Percentiles rank a stretch among this genome's conserved stretches.
Evolutionary conservation across 2,329 filamentous ascomycete species (phyloP).

Genomic region (Dryadomyces quercus-mongolicae): DNA sequence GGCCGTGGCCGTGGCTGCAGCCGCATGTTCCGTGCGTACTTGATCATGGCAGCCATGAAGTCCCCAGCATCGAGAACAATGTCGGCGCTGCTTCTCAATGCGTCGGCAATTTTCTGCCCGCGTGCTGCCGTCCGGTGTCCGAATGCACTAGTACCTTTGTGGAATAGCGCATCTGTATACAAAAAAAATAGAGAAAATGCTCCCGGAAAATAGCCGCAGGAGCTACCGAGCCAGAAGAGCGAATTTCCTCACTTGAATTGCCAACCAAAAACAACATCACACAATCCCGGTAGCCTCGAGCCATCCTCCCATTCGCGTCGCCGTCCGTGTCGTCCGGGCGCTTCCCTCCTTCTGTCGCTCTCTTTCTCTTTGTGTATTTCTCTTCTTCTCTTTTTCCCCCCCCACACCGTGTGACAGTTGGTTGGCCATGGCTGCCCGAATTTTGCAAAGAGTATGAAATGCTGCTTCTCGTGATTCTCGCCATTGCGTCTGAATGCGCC

Average conservation of each 20-base stretch:
- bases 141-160: too few relatives aligned
- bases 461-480: too few relatives aligned
- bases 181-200: conserved; percentile 1
- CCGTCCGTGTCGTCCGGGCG: neutral
- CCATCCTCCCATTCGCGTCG: neutral
- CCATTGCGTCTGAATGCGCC: neutral
- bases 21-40: conserved; percentile 6
- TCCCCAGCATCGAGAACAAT: neutral
- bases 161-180: neutral
- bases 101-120: neutral
- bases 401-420: neutral
- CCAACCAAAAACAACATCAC: neutral
- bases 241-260: conserved; percentile 1
- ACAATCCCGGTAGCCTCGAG: neutral
- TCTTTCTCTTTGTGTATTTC: neutral
- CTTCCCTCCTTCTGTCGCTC: neutral
- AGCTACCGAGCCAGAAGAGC: conserved; percentile 4
- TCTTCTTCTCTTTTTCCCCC: neutral
- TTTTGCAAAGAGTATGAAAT: conserved; percentile 24
- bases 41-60: conserved; percentile 7
- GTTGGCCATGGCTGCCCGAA: conserved; percentile 44
- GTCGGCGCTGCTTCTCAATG: too few relatives aligned
- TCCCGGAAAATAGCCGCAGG: conserved; percentile 13
- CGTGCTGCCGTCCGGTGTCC: too few relatives aligned
- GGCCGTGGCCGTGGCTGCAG: conserved; percentile 6